A percentile compares a stretch with the other conserved stretches of the same genome.
These are phyloP conservation scores for Naganishia vishniacii DNA, from an alignment of 768 basidiomycete genomes.

Conservation along the genomic window DNA sequence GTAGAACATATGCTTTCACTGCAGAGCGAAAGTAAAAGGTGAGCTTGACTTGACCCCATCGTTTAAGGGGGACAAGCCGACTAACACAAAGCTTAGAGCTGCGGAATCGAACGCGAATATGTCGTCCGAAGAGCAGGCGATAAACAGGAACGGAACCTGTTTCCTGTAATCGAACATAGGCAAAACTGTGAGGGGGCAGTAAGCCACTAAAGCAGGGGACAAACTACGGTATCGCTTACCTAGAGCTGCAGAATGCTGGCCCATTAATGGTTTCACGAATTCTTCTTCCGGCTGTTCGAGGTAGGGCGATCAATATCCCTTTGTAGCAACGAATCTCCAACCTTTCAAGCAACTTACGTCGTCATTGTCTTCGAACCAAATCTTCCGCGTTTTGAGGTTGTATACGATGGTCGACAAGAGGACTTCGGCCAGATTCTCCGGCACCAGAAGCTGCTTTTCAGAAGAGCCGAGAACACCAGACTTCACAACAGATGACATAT, in stretches of 20 bases:
- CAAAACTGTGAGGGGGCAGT: no score
- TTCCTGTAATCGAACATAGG: slow-evolving; percentile 46
- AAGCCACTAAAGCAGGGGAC: no score
- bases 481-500: not conserved
- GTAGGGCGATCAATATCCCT: not conserved
- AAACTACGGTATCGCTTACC: not conserved
- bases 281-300: slow-evolving; percentile 4
- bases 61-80: not conserved
- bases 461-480: slow-evolving; percentile 1
- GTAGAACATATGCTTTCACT: slow-evolving; percentile 44
- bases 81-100: slow-evolving; percentile 39
- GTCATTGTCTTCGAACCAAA: slow-evolving; percentile 42
- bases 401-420: slow-evolving; percentile 32
- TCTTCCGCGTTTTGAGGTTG: slow-evolving; percentile 41
- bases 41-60: no score
- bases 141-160: slow-evolving; percentile 41
- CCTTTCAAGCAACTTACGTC: slow-evolving; percentile 25
- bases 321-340: not conserved
- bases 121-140: slow-evolving; percentile 45
- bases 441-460: not conserved
- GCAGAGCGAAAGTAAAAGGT: not conserved
- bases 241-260: slow-evolving; percentile 3
- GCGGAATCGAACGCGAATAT: slow-evolving; percentile 42
- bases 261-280: not conserved
- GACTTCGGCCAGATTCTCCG: not conserved